Percentiles rank a stretch among this genome's conserved stretches.
Evolutionary conservation across 208 protist species (phyloP).

Genomic region (Trypanosoma brucei): DNA sequence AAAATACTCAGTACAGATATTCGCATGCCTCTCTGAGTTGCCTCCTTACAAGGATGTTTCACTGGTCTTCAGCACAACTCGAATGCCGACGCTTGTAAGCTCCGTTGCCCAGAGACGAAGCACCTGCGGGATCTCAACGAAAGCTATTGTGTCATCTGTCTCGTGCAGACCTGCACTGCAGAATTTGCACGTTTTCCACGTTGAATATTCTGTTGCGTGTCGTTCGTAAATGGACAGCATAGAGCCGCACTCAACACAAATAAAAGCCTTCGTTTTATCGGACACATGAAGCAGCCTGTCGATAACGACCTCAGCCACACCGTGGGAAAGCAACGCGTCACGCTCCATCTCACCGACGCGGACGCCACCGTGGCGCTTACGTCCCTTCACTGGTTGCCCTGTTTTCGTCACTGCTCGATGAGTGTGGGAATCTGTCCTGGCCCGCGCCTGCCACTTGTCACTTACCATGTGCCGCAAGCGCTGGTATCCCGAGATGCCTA

Average conservation of each 20-base stretch:
- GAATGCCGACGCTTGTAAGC: conserved; percentile 86
- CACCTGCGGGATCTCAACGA: conserved; percentile 90
- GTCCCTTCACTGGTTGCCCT: conserved; percentile 98
- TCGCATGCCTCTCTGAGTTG: background rate
- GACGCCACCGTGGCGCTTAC: conserved; percentile 96
- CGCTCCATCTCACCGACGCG: conserved; percentile 99
- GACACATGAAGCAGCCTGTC: conserved; percentile 96
- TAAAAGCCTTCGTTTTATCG: conserved; percentile 85
- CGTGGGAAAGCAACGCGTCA: conserved; percentile 99
- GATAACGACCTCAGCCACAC: conserved; percentile 96
- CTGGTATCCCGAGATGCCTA: conserved; percentile 99
- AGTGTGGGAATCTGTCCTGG: conserved; percentile 81
- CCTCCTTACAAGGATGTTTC: conserved; percentile 5
- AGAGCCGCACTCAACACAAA: conserved; percentile 74
- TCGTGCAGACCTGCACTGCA: conserved; percentile 79
- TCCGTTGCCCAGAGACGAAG: conserved; percentile 85
- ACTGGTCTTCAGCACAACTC: conserved; percentile 71
- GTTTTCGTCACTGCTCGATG: conserved; percentile 95
- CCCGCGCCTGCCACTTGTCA: conserved; percentile 99
- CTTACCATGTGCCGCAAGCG: conserved; percentile 99
- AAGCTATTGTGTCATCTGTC: conserved; percentile 71
- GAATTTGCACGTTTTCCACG: conserved; percentile 85
- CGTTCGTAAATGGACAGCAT: conserved; percentile 87
- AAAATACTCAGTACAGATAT: too few relatives aligned
- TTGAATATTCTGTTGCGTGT: conserved; percentile 77